phyloP scores from a whole-genome alignment of 257 asterid species.

The Misopates orontium region DNA sequence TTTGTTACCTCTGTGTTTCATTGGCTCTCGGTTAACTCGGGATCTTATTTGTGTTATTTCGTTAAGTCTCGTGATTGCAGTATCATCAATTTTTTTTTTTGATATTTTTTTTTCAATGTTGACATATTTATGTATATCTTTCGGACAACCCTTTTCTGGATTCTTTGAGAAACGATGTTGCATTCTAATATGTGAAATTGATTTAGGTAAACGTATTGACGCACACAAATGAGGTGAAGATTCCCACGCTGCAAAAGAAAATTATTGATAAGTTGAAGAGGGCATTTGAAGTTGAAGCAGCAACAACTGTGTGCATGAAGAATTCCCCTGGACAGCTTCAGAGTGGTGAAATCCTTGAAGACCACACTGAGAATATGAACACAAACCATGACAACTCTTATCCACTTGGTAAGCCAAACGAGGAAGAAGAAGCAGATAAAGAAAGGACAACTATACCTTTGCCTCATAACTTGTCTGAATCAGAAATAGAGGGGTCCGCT shows the following conservation, averaged over 20 bases:
- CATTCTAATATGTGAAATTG: slow-evolving; percentile 27
- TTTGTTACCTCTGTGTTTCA: neutral
- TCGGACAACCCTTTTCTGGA: neutral
- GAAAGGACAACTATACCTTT: neutral
- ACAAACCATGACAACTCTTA: neutral
- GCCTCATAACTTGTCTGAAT: neutral
- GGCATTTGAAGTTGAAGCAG: slow-evolving; percentile 12
- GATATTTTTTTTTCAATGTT: neutral
- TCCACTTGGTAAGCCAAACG: slow-evolving; percentile 20
- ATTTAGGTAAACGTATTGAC: slow-evolving; percentile 83
- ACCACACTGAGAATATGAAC: slow-evolving; percentile 9
- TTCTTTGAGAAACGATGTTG: slow-evolving; percentile 12
- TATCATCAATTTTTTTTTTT: neutral
- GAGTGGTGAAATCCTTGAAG: slow-evolving; percentile 17
- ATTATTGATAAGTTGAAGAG: slow-evolving; percentile 31
- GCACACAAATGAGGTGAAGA: slow-evolving; percentile 49
- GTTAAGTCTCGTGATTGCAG: neutral
- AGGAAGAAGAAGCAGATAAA: slow-evolving; percentile 17
- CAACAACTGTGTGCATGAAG: slow-evolving; percentile 15
- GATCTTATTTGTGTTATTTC: neutral
- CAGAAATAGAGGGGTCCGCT: neutral
- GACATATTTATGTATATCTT: neutral
- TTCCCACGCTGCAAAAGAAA: slow-evolving; percentile 34
- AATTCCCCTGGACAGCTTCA: slow-evolving; percentile 13
- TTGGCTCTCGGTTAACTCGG: too few relatives aligned